Conservation (phyloP, 768 basidiomycete species). For the Suillus fuscotomentosus region DNA sequence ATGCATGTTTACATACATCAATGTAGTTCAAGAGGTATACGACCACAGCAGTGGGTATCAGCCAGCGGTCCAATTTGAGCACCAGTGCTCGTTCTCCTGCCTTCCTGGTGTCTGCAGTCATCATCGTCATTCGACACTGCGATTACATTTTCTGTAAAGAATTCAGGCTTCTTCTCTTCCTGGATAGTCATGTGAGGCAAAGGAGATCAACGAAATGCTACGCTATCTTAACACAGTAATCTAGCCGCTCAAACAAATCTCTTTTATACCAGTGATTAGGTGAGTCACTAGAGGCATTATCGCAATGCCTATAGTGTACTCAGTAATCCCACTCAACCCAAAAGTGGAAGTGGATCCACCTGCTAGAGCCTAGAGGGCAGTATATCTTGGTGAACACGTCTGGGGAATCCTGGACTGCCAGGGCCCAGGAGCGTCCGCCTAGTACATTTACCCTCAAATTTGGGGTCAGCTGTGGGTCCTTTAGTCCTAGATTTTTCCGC, state of each 20-base stretch:
- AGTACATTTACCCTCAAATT: no score
- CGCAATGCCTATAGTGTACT: background rate
- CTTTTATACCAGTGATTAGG: slow-evolving; percentile 2
- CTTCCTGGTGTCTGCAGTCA: slow-evolving; percentile 9
- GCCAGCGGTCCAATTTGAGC: slow-evolving; percentile 25
- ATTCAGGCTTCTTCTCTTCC: slow-evolving; percentile 11
- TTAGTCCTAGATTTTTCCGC: no score
- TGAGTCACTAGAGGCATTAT: background rate
- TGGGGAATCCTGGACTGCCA: no score
- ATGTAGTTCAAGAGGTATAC: slow-evolving; percentile 28
- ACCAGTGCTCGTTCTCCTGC: slow-evolving; percentile 22
- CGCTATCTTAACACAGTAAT: background rate
- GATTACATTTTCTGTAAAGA: slow-evolving; percentile 9
- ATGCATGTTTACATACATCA: slow-evolving; percentile 13
- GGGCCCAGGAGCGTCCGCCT: no score
- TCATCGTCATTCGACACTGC: background rate
- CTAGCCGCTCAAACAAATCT: background rate
- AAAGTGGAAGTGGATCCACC: background rate
- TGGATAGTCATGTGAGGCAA: slow-evolving; percentile 8
- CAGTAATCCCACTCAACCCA: background rate
- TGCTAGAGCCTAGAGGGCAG: no score
- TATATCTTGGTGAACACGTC: background rate
- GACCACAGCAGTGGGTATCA: slow-evolving; percentile 26
- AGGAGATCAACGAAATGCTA: no score
- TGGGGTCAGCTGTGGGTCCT: no score